Conservation (phyloP, 2,329 filamentous ascomycete species). For the Albifimbria verrucaria region DNA sequence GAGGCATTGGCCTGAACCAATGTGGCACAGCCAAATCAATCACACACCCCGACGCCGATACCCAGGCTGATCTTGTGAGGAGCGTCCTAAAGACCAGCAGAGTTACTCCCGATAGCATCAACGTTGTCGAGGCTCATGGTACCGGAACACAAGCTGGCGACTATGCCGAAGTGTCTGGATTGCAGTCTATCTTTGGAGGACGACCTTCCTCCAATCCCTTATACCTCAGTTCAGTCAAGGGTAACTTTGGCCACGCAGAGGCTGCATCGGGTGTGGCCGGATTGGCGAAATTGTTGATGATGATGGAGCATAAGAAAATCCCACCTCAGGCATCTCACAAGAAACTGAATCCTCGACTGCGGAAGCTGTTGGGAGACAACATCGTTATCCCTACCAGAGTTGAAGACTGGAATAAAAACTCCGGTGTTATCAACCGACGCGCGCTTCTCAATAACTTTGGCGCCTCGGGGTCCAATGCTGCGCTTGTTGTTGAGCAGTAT, state of each 20-base stretch:
- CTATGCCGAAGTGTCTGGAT: conserved; percentile 63
- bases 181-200: not conserved
- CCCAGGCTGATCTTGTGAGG: conserved; percentile 37
- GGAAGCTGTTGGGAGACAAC: not conserved
- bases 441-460: conserved; percentile 32
- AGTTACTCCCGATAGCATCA: conserved; percentile 2
- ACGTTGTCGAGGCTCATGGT: conserved; percentile 79
- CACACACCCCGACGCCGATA: conserved; percentile 13
- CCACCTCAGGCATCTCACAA: conserved; percentile 18
- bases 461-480: conserved; percentile 22
- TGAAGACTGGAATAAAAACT: conserved; percentile 2
- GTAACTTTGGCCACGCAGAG: conserved; percentile 20
- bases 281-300: conserved; percentile 20
- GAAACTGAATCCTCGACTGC: conserved; percentile 22
- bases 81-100: conserved; percentile 1
- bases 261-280: conserved; percentile 22
- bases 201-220: conserved; percentile 43
- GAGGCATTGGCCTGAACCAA: conserved; percentile 33
- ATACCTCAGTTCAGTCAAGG: conserved; percentile 23
- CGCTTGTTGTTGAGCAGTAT: conserved; percentile 17
- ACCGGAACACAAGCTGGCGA: conserved; percentile 85
- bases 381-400: not conserved
- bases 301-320: conserved; percentile 17
- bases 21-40: conserved; percentile 33
- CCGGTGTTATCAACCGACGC: conserved; percentile 7